phyloP scores from a whole-genome alignment of 2,329 filamentous ascomycete species.

The Geosmithia flava region DNA sequence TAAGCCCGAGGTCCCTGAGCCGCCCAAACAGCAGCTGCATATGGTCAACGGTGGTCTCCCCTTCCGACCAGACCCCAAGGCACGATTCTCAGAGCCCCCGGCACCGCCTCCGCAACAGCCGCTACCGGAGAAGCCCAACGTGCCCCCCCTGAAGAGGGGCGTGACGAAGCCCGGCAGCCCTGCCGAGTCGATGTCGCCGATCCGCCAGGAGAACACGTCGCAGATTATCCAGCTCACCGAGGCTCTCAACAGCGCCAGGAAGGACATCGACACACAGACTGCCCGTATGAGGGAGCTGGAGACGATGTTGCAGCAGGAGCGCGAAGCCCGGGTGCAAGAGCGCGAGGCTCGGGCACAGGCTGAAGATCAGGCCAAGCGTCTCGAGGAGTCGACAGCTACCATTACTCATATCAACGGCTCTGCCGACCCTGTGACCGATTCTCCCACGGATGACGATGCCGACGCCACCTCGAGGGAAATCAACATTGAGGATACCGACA shows the following conservation, averaged over 20 bases:
- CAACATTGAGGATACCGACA: neutral
- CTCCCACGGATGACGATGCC: neutral
- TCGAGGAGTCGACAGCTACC: conserved; percentile 40
- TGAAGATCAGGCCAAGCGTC: conserved; percentile 64
- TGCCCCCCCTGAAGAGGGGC: conserved; percentile 58
- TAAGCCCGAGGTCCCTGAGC: conserved; percentile 34
- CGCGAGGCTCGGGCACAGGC: conserved; percentile 70
- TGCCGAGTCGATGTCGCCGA: conserved; percentile 45
- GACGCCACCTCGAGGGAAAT: neutral
- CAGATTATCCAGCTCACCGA: conserved; percentile 80
- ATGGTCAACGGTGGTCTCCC: conserved; percentile 37
- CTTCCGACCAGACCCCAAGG: conserved; percentile 62
- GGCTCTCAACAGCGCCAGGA: conserved; percentile 70
- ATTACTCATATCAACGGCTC: conserved; percentile 16
- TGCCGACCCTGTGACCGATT: conserved; percentile 1
- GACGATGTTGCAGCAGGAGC: conserved; percentile 58
- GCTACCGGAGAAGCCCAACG: conserved; percentile 84
- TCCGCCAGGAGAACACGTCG: conserved; percentile 46
- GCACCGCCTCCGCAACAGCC: conserved; percentile 90
- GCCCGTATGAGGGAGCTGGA: conserved; percentile 73
- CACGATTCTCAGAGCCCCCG: conserved; percentile 83
- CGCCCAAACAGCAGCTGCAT: conserved; percentile 25
- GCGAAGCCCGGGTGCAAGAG: conserved; percentile 72
- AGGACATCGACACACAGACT: conserved; percentile 75
- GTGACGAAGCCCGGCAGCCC: conserved; percentile 61